A percentile compares a stretch with the other conserved stretches of the same genome.
Evolutionary conservation across 169 alveolate genomes (phyloP).

Genomic region (Neospora caninum): DNA sequence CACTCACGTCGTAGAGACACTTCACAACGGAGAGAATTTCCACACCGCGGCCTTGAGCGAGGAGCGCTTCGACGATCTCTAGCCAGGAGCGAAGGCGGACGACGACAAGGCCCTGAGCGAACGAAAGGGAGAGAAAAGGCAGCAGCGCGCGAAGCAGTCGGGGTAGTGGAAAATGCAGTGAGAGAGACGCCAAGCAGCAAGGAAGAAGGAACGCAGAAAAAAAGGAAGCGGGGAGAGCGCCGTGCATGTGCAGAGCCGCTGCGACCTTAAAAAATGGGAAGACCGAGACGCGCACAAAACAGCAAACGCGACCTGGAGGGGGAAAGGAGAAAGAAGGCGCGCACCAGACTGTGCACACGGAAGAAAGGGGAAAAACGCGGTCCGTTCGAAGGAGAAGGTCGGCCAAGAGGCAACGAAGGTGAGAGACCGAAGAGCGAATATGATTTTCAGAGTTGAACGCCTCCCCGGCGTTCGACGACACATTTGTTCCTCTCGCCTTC

Average conservation of each 20-base stretch:
- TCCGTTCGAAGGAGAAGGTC: too few relatives aligned
- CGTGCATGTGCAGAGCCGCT: neutral
- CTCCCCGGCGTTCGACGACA: too few relatives aligned
- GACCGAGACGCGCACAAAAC: neutral
- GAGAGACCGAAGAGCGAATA: too few relatives aligned
- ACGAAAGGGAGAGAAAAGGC: neutral
- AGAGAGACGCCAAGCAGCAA: neutral
- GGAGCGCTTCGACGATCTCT: neutral
- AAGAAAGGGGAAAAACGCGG: too few relatives aligned
- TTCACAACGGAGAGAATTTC: slow-evolving; percentile 15
- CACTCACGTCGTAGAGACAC: slow-evolving; percentile 2
- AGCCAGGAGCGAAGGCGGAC: neutral
- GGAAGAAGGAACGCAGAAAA: neutral
- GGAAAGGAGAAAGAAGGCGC: neutral
- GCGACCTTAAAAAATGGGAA: neutral
- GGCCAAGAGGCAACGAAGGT: too few relatives aligned
- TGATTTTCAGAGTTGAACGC: too few relatives aligned
- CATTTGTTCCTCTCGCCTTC: neutral
- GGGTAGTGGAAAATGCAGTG: too few relatives aligned
- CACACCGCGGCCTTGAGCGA: neutral
- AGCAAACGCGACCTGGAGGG: neutral
- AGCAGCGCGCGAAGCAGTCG: too few relatives aligned
- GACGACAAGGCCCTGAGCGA: slow-evolving; percentile 10
- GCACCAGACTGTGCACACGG: neutral
- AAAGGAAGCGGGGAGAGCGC: neutral